Percentiles rank a stretch among this genome's conserved stretches.
These are phyloP conservation scores for Podaxis sp. DNA, from an alignment of 768 basidiomycete species.

Conservation along the genomic window DNA sequence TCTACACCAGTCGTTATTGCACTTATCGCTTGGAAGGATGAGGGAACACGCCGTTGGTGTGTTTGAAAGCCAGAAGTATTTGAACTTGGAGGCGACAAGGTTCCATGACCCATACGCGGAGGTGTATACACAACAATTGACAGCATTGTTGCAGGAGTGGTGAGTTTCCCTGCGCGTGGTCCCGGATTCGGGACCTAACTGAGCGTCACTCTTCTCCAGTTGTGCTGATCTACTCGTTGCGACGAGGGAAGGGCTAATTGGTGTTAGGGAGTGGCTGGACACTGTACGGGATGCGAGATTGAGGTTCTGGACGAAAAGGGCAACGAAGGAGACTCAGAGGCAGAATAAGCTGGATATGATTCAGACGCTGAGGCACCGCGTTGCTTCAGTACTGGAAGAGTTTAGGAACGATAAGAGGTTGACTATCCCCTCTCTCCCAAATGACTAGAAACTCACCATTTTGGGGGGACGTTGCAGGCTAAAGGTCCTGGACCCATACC, in stretches of 20 bases:
- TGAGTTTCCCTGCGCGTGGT: constrained; percentile 10
- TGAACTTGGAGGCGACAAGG: constrained; percentile 58
- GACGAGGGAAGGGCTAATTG: constrained; percentile 29
- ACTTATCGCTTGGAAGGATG: constrained; percentile 26
- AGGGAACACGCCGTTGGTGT: constrained; percentile 62
- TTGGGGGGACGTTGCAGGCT: constrained; percentile 25
- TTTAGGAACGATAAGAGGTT: constrained; percentile 54
- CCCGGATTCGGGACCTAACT: not conserved
- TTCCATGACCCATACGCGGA: constrained; percentile 45
- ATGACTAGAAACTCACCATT: not conserved
- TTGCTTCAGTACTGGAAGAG: constrained; percentile 33
- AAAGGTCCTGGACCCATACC: constrained; percentile 59
- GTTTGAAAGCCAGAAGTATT: constrained; percentile 68
- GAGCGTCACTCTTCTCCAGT: constrained; percentile 19
- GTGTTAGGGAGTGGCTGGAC: constrained; percentile 48
- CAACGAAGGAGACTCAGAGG: constrained; percentile 26
- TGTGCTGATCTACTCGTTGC: constrained; percentile 51
- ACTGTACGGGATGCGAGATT: constrained; percentile 31
- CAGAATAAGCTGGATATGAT: constrained; percentile 26
- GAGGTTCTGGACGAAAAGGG: constrained; percentile 28
- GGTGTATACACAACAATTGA: constrained; percentile 36
- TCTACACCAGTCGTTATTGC: constrained; percentile 35
- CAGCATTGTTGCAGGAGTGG: constrained; percentile 42
- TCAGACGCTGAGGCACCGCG: constrained; percentile 32
- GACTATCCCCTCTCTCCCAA: not conserved